These are phyloP conservation scores for Podospora comata DNA, from an alignment of 495 filamentous ascomycete species.

Conservation along the genomic window DNA sequence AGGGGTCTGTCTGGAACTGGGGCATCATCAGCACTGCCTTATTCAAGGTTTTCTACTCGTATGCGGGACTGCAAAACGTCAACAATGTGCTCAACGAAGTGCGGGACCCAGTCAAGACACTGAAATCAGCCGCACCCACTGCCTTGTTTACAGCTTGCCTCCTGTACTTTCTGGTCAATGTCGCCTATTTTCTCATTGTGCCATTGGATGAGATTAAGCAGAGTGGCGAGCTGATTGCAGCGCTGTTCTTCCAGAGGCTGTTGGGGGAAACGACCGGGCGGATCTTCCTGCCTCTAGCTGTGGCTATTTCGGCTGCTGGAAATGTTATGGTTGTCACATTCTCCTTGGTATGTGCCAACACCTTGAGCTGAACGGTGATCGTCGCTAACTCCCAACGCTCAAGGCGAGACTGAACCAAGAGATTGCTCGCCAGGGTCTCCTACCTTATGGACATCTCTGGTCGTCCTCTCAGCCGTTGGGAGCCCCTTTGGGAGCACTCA, in stretches of 20 bases:
- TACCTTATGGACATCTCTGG: constrained; percentile 60
- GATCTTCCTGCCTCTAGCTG: constrained; percentile 57
- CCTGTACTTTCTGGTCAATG: constrained; percentile 66
- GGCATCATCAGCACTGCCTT: constrained; percentile 58
- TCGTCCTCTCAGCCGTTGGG: constrained; percentile 66
- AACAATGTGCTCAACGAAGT: constrained; percentile 80
- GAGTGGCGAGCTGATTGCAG: constrained; percentile 64
- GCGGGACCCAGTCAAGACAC: constrained; percentile 61
- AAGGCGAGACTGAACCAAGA: constrained; percentile 60
- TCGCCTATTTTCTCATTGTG: constrained; percentile 67
- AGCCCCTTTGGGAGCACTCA: constrained; percentile 62
- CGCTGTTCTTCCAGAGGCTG: constrained; percentile 63
- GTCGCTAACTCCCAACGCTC: background rate
- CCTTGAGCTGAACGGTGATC: background rate
- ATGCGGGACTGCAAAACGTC: constrained; percentile 62
- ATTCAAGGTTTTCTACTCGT: constrained; percentile 74
- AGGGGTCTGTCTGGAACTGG: constrained; percentile 56
- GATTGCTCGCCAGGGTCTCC: constrained; percentile 53
- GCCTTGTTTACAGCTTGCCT: constrained; percentile 59
- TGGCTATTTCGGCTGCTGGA: constrained; percentile 50
- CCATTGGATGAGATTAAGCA: constrained; percentile 65
- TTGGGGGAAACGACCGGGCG: constrained; percentile 60
- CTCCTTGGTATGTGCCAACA: constrained; percentile 45
- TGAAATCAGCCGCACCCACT: constrained; percentile 60
- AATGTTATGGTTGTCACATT: constrained; percentile 81